phyloP scores from a whole-genome alignment of 371 early-diverging fungal genomes.

The Mucor racemosus region DNA sequence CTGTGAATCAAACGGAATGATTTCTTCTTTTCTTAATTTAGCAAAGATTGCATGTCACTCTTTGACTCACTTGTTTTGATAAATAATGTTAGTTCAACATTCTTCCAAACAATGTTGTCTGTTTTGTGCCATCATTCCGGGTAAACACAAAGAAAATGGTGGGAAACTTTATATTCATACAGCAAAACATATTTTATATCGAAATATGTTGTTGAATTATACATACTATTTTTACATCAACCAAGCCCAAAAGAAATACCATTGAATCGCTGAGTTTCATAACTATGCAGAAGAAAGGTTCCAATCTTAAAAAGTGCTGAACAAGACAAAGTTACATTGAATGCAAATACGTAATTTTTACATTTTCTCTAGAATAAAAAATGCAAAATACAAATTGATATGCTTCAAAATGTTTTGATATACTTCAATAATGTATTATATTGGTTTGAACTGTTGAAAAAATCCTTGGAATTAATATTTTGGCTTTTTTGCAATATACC shows the following conservation, averaged over 20 bases:
- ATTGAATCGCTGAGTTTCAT: neutral
- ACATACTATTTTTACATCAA: neutral
- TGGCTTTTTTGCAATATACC: too few relatives aligned
- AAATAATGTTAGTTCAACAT: neutral
- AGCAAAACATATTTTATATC: neutral
- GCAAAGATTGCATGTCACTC: neutral
- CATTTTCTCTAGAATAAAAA: too few relatives aligned
- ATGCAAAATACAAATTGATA: too few relatives aligned
- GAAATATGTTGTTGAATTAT: neutral
- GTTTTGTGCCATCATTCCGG: slow-evolving; percentile 1
- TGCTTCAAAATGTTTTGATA: too few relatives aligned
- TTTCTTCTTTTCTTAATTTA: slow-evolving; percentile 7
- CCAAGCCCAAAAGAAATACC: neutral
- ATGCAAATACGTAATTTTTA: neutral
- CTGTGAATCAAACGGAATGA: neutral
- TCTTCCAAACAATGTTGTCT: slow-evolving; percentile 11
- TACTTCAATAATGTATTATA: too few relatives aligned
- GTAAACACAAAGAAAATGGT: neutral
- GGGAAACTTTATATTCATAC: neutral
- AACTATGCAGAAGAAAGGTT: neutral
- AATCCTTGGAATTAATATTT: too few relatives aligned
- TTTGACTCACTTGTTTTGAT: neutral
- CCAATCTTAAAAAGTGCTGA: too few relatives aligned
- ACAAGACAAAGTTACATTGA: neutral
- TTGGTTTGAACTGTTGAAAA: too few relatives aligned